phyloP scores from a whole-genome alignment of 2,329 filamentous ascomycete genomes.

The Gyromitra esculenta region DNA sequence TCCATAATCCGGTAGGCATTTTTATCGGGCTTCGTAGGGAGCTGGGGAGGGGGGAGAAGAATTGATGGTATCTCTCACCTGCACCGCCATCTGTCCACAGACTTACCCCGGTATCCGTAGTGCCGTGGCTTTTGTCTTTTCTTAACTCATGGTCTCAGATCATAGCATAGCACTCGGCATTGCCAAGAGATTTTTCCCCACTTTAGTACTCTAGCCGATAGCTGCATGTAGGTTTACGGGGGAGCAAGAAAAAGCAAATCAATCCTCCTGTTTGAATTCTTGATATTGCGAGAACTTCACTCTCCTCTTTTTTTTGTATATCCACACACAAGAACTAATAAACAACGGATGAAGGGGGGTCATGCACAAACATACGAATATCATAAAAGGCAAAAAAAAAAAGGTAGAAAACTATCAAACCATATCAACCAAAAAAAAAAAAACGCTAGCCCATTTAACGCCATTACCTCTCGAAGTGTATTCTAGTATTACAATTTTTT shows the following conservation, averaged over 20 bases:
- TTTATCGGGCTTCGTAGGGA: too few relatives aligned
- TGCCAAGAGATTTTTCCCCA: background rate
- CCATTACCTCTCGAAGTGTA: slow-evolving; percentile 29
- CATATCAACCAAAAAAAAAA: slow-evolving; percentile 21
- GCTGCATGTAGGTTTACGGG: too few relatives aligned
- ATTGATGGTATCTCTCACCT: too few relatives aligned
- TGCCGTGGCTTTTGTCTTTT: background rate
- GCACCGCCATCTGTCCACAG: too few relatives aligned
- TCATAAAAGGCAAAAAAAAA: slow-evolving; percentile 11
- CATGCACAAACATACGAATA: slow-evolving; percentile 8
- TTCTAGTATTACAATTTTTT: slow-evolving; percentile 50
- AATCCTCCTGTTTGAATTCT: slow-evolving; percentile 6
- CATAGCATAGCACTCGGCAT: slow-evolving; percentile 38
- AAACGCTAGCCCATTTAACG: slow-evolving; percentile 44
- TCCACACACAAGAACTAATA: slow-evolving; percentile 7
- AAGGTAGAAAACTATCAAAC: background rate
- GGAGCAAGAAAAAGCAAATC: background rate
- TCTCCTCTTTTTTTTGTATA: slow-evolving; percentile 1
- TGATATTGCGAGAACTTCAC: background rate
- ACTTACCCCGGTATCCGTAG: too few relatives aligned
- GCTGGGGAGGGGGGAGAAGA: too few relatives aligned
- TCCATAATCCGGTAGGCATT: too few relatives aligned
- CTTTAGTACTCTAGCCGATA: background rate
- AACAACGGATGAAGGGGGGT: background rate
- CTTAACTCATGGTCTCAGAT: background rate